Conservation (phyloP, 208 protist species). For the Jaenimonas drosophilae region DNA sequence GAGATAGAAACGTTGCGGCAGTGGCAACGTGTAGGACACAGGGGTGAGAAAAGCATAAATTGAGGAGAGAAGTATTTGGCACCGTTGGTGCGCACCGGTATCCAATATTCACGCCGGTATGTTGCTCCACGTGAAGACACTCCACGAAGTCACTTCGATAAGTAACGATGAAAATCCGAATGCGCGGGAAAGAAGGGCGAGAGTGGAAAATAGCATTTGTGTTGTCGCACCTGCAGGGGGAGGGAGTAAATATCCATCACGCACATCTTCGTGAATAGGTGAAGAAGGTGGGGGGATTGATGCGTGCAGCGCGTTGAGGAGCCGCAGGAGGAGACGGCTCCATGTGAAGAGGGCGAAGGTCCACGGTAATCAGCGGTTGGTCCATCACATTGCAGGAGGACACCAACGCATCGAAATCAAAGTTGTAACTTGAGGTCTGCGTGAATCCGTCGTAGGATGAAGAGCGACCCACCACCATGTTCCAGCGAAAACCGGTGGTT, state of each 20-base stretch:
- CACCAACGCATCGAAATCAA: constrained; percentile 48
- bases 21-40: constrained; percentile 1
- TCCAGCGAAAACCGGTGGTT: constrained; percentile 54
- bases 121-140: too few relatives aligned
- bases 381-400: constrained; percentile 43
- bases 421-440: constrained; percentile 18
- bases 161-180: too few relatives aligned
- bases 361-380: constrained; percentile 37
- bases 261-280: constrained; percentile 5
- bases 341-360: constrained; percentile 20
- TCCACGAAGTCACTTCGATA: too few relatives aligned
- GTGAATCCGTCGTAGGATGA: constrained; percentile 31
- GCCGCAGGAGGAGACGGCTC: neutral
- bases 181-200: too few relatives aligned
- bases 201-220: too few relatives aligned
- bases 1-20: constrained; percentile 7
- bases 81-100: neutral
- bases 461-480: constrained; percentile 42
- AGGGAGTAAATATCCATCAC: too few relatives aligned
- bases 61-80: neutral
- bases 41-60: constrained; percentile 1
- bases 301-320: neutral
- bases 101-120: neutral
- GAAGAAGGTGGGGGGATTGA: constrained; percentile 16
- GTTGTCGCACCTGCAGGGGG: too few relatives aligned